Evolutionary conservation across 192 early-diverging fungal genomes (phyloP).

Genomic region (Paraglomus brasilianum): DNA sequence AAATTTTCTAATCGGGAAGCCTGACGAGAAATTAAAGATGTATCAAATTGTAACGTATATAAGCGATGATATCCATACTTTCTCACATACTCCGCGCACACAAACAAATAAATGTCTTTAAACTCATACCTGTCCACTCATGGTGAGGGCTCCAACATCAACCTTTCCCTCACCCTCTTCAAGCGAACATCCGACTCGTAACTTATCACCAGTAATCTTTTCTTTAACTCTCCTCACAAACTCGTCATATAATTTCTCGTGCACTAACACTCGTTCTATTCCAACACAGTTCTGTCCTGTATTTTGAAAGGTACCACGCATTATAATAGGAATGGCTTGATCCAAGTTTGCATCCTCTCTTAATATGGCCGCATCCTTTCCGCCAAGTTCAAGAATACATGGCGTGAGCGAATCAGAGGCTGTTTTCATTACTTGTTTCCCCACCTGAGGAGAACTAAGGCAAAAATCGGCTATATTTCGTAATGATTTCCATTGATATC

Average conservation of each 20-base stretch:
- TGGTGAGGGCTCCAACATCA: slow-evolving; percentile 86
- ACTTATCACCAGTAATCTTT: slow-evolving; percentile 44
- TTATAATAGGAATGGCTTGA: slow-evolving; percentile 66
- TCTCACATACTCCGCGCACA: background rate
- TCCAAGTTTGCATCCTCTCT: slow-evolving; percentile 69
- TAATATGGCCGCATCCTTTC: slow-evolving; percentile 85
- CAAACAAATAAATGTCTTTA: slow-evolving; percentile 3
- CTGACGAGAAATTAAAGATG: slow-evolving; percentile 35
- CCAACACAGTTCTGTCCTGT: slow-evolving; percentile 89
- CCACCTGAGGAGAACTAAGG: slow-evolving; percentile 65
- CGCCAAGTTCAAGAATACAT: slow-evolving; percentile 85
- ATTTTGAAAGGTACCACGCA: slow-evolving; percentile 88
- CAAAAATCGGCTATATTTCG: too few relatives aligned
- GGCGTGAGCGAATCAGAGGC: slow-evolving; percentile 77
- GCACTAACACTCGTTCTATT: slow-evolving; percentile 83
- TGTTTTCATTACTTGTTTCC: slow-evolving; percentile 69
- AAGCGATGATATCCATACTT: slow-evolving; percentile 1
- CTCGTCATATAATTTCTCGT: slow-evolving; percentile 62
- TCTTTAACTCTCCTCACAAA: slow-evolving; percentile 63
- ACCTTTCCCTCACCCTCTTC: slow-evolving; percentile 56
- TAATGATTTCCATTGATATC: too few relatives aligned
- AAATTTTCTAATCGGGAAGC: slow-evolving; percentile 60
- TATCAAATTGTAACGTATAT: background rate
- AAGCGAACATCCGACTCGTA: slow-evolving; percentile 71
- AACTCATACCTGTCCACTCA: slow-evolving; percentile 57